Evolutionary conservation across 1,139 yeast genomes (phyloP).

Genomic region (Kazachstania sp.): DNA sequence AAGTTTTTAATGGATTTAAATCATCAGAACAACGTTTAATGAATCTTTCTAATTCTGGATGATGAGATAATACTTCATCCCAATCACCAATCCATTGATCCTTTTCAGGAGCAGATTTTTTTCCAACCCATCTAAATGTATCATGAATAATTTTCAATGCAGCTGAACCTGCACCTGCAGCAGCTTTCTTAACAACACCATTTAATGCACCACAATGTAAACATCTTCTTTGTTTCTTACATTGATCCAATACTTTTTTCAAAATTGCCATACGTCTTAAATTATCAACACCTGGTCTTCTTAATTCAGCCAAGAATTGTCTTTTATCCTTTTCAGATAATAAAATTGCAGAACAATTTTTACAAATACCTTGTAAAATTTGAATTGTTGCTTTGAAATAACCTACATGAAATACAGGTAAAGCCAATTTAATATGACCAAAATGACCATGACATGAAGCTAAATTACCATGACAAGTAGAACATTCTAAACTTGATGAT

Average conservation of each 20-base stretch:
- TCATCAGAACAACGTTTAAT: slow-evolving; percentile 87
- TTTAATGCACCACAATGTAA: slow-evolving; percentile 77
- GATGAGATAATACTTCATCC: slow-evolving; percentile 55
- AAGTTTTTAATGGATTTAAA: slow-evolving; percentile 83
- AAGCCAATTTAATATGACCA: slow-evolving; percentile 85
- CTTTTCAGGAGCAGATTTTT: slow-evolving; percentile 79
- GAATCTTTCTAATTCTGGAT: slow-evolving; percentile 85
- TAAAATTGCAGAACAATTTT: slow-evolving; percentile 73
- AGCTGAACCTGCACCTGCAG: slow-evolving; percentile 84
- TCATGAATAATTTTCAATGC: slow-evolving; percentile 93
- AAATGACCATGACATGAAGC: slow-evolving; percentile 98
- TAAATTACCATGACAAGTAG: slow-evolving; percentile 84
- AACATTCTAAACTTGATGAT: slow-evolving; percentile 72
- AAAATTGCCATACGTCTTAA: slow-evolving; percentile 82
- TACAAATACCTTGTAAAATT: slow-evolving; percentile 86
- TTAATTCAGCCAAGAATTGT: slow-evolving; percentile 60
- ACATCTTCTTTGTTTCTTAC: slow-evolving; percentile 92
- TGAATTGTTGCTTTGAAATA: slow-evolving; percentile 87
- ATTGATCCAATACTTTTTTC: slow-evolving; percentile 78
- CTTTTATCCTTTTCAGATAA: slow-evolving; percentile 67
- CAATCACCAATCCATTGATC: slow-evolving; percentile 80
- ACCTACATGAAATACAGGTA: slow-evolving; percentile 97
- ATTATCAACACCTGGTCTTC: slow-evolving; percentile 86
- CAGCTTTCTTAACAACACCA: slow-evolving; percentile 97
- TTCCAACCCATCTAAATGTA: slow-evolving; percentile 92